These are phyloP conservation scores for Scenedesmus sp. DNA, from an alignment of 163 green algal species.

Conservation along the genomic window DNA sequence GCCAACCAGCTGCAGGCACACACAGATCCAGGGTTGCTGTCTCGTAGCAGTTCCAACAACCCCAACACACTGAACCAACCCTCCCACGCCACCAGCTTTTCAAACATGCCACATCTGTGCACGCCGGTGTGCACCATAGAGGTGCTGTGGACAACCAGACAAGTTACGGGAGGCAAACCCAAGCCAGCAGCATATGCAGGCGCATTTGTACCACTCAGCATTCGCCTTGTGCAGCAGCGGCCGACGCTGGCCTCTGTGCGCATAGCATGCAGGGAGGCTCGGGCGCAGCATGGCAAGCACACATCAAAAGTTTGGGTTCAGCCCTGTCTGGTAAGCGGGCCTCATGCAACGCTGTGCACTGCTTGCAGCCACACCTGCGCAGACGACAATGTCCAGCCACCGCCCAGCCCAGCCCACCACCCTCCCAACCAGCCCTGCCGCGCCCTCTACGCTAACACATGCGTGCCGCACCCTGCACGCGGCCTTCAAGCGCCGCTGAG, in stretches of 20 bases:
- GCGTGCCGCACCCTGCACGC: not conserved
- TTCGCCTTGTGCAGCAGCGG: not conserved
- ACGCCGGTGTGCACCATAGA: not conserved
- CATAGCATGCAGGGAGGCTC: not conserved
- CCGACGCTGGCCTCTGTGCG: not conserved
- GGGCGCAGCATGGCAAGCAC: not conserved
- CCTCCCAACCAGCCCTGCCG: not conserved
- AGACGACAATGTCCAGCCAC: not conserved
- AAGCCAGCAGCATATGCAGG: not conserved
- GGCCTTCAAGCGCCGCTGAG: not conserved
- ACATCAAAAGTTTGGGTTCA: not conserved
- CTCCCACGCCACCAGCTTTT: not conserved
- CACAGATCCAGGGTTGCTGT: not conserved
- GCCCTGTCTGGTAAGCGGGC: not conserved
- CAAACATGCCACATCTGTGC: not conserved
- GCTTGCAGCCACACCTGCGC: not conserved
- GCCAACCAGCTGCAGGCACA: slow-evolving; percentile 29
- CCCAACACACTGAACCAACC: not conserved
- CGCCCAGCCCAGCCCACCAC: not conserved
- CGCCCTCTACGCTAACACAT: not conserved
- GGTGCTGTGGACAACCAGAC: not conserved
- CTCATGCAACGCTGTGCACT: not conserved
- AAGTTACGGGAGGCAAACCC: not conserved
- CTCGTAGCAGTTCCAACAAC: not conserved
- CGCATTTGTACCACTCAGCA: not conserved